These are phyloP conservation scores for Ophiocordyceps camponoti-leonardi DNA, from an alignment of 2,329 filamentous ascomycete genomes.

Conservation along the genomic window DNA sequence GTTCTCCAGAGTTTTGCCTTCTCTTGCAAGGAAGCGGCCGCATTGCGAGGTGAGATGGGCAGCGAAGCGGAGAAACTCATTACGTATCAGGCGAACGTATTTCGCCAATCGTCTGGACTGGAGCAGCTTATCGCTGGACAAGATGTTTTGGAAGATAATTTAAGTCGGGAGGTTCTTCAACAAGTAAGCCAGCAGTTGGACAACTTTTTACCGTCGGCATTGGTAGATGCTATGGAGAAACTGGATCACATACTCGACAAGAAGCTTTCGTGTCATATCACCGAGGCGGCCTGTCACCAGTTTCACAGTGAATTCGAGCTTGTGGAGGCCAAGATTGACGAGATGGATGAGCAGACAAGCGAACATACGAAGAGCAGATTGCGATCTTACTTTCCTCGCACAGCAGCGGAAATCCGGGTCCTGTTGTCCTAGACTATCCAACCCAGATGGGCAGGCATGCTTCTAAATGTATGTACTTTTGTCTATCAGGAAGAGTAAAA, in stretches of 20 bases:
- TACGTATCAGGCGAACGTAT: conserved; percentile 53
- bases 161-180: conserved; percentile 37
- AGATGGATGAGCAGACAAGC: conserved; percentile 17
- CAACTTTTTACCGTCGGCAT: conserved; percentile 77
- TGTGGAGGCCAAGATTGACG: conserved; percentile 30
- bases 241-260: conserved; percentile 58
- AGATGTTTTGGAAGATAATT: conserved; percentile 29
- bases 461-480: too few species aligned
- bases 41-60: conserved; percentile 39
- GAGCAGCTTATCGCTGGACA: conserved; percentile 43
- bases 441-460: too few species aligned
- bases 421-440: conserved; percentile 16
- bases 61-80: conserved; percentile 39
- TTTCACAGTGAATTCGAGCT: conserved; percentile 76
- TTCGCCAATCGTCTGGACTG: conserved; percentile 61
- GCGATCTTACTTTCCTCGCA: conserved; percentile 34
- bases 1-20: conserved; percentile 46
- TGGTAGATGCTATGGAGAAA: conserved; percentile 81
- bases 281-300: conserved; percentile 62
- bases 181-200: conserved; percentile 63
- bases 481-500: too few species aligned
- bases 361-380: conserved; percentile 10
- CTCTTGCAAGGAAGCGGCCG: conserved; percentile 33
- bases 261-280: conserved; percentile 54
- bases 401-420: conserved; percentile 41